Evolutionary conservation across 768 basidiomycete species (phyloP).

Genomic region (Suillus bovinus): DNA sequence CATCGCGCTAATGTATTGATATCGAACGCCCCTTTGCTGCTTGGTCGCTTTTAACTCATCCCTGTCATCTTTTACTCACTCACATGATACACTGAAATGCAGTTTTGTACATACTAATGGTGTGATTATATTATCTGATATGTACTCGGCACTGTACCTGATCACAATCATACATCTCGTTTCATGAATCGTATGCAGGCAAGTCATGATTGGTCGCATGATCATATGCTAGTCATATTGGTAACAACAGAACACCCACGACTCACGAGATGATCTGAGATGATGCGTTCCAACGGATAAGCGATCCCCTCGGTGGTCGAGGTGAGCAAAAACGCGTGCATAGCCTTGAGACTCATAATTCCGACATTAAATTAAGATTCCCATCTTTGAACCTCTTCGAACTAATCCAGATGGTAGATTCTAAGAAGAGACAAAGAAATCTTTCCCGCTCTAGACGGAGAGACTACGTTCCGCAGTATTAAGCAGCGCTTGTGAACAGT

Average conservation of each 20-base stretch:
- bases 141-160: slow-evolving; percentile 8
- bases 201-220: slow-evolving; percentile 1
- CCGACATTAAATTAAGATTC: neutral
- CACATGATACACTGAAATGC: slow-evolving; percentile 3
- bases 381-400: neutral
- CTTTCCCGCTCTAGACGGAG: neutral
- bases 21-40: slow-evolving; percentile 12
- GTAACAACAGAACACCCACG: slow-evolving; percentile 2
- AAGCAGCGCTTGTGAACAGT: neutral
- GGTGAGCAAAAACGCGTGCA: neutral
- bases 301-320: neutral
- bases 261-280: neutral
- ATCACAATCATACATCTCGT: slow-evolving; percentile 1
- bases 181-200: neutral
- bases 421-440: neutral
- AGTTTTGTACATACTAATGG: slow-evolving; percentile 11
- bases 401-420: neutral
- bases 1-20: slow-evolving; percentile 20
- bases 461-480: neutral
- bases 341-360: neutral
- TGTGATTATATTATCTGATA: neutral
- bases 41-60: slow-evolving; percentile 4
- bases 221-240: neutral
- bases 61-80: neutral
- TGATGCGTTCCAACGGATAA: slow-evolving; percentile 2